Percentiles rank a stretch among this genome's conserved stretches.
Conservation (phyloP, 2,329 filamentous ascomycete species). For the Ophiostoma sp. region DNA sequence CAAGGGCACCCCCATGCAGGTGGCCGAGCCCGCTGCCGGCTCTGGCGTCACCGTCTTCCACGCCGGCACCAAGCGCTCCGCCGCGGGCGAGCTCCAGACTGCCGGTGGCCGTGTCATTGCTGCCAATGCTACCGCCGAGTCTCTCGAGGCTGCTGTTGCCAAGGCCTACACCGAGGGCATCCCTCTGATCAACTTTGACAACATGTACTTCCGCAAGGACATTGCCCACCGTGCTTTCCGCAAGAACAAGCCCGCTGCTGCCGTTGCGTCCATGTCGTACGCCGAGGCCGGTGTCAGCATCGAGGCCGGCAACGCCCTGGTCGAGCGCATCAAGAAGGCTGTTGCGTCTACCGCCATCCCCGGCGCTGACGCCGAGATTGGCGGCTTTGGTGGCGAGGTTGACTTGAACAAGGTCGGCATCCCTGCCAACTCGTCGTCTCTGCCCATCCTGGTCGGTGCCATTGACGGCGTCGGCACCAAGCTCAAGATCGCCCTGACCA, state of each 20-base stretch:
- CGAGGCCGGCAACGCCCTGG: conserved; percentile 86
- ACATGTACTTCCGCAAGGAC: conserved; percentile 88
- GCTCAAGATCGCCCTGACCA: conserved; percentile 87
- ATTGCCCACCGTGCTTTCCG: conserved; percentile 76
- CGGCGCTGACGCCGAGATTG: conserved; percentile 88
- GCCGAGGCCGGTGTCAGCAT: conserved; percentile 91
- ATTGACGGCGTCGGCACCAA: conserved; percentile 97
- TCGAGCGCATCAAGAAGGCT: conserved; percentile 83
- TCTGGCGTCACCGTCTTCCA: conserved; percentile 75
- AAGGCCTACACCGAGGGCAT: conserved; percentile 78
- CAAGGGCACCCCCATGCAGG: conserved; percentile 63
- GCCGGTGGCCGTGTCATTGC: conserved; percentile 90
- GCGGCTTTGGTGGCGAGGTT: conserved; percentile 87
- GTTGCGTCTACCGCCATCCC: conserved; percentile 80
- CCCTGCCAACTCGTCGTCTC: conserved; percentile 60
- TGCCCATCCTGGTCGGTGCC: conserved; percentile 84
- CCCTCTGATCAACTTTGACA: conserved; percentile 71
- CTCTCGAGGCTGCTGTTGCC: conserved; percentile 74
- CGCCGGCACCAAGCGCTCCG: conserved; percentile 70
- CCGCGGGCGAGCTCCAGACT: conserved; percentile 61
- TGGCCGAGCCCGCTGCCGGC: conserved; percentile 43
- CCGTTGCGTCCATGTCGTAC: conserved; percentile 68
- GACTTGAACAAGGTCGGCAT: conserved; percentile 73
- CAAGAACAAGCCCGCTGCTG: conserved; percentile 28
- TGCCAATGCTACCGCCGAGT: conserved; percentile 68